Percentiles rank a stretch among this genome's conserved stretches.
These are phyloP conservation scores for Durotheca rogersii DNA, from an alignment of 495 filamentous ascomycete species.

Conservation along the genomic window DNA sequence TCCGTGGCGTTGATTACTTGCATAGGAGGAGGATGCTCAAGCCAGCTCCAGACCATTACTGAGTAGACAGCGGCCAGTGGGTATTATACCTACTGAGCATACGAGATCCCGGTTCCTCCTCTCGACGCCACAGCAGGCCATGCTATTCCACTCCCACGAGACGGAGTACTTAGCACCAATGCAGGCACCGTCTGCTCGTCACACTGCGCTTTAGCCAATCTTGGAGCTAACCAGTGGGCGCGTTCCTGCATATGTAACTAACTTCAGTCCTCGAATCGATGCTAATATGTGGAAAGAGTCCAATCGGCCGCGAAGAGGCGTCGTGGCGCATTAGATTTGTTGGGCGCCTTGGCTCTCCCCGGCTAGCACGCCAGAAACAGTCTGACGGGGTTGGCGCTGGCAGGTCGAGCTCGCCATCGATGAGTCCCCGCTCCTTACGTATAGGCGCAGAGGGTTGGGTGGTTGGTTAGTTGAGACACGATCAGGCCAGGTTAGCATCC, in stretches of 20 bases:
- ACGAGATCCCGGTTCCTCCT: neutral
- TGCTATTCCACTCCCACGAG: too few species aligned
- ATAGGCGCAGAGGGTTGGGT: too few species aligned
- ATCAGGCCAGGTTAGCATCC: too few species aligned
- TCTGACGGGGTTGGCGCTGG: conserved; percentile 21
- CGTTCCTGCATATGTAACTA: conserved; percentile 29
- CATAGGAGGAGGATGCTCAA: neutral
- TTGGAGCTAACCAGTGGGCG: conserved; percentile 1
- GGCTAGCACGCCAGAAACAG: conserved; percentile 7
- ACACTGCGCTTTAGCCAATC: conserved; percentile 30
- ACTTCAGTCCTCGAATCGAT: neutral
- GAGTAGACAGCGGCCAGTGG: too few species aligned
- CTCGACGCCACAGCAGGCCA: conserved; percentile 13
- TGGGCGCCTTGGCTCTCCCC: neutral
- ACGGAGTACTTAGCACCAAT: neutral
- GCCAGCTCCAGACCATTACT: too few species aligned
- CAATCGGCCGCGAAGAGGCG: conserved; percentile 4
- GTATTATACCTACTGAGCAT: too few species aligned
- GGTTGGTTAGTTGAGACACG: too few species aligned
- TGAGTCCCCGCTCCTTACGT: neutral
- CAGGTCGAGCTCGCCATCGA: conserved; percentile 20
- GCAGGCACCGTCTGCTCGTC: conserved; percentile 23
- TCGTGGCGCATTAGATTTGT: too few species aligned
- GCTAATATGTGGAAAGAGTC: conserved; percentile 5
- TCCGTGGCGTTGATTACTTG: neutral